phyloP scores from a whole-genome alignment of 495 filamentous ascomycete genomes.

The Cairneyella variabilis region DNA sequence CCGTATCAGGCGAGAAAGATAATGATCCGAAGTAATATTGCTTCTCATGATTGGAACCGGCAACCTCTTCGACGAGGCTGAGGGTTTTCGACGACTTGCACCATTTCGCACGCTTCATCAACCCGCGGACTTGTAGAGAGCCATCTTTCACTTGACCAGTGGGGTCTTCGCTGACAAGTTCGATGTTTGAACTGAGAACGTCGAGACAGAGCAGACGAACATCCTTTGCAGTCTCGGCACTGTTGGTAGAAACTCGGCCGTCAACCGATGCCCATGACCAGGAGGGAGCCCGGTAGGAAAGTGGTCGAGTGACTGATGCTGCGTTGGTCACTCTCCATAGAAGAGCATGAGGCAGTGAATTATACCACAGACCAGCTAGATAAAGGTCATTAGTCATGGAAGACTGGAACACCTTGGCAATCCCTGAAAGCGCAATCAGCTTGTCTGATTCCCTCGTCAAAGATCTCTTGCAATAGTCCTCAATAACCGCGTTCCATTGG shows the following conservation, averaged over 20 bases:
- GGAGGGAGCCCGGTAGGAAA: neutral
- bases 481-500: neutral
- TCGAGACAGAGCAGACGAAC: neutral
- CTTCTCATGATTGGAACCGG: neutral
- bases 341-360: neutral
- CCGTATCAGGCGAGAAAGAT: neutral
- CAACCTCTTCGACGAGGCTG: neutral
- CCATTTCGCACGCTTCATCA: neutral
- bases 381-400: neutral
- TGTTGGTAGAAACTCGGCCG: neutral
- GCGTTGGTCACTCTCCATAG: neutral
- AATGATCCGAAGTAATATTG: neutral
- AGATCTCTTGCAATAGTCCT: neutral
- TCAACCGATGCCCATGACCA: neutral
- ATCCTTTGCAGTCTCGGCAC: neutral
- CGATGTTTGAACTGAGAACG: neutral
- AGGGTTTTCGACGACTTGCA: neutral
- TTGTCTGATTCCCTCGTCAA: conserved; percentile 2
- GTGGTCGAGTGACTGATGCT: neutral
- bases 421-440: conserved; percentile 7
- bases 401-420: conserved; percentile 1
- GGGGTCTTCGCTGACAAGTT: neutral
- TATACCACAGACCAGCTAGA: conserved; percentile 4
- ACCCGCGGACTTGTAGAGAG: neutral
- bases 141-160: neutral